phyloP scores from a whole-genome alignment of 495 filamentous ascomycete species.

The Bombardia bombarda region DNA sequence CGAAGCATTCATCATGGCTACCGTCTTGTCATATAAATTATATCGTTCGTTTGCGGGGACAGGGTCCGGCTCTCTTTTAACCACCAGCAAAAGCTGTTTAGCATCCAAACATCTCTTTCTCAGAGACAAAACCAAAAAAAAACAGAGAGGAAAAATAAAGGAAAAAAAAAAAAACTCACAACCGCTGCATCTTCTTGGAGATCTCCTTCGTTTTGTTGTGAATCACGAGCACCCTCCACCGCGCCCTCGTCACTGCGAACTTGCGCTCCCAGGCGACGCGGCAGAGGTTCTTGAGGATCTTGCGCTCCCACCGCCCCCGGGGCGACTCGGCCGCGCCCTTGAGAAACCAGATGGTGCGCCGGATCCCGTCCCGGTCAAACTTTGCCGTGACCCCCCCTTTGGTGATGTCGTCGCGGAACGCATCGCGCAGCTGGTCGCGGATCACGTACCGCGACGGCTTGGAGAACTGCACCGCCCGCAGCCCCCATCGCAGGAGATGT shows the following conservation, averaged over 20 bases:
- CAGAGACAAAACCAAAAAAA: too few species aligned
- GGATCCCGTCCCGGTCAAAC: slow-evolving; percentile 53
- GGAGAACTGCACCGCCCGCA: slow-evolving; percentile 75
- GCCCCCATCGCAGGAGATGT: slow-evolving; percentile 59
- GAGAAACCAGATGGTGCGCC: slow-evolving; percentile 73
- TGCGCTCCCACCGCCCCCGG: slow-evolving; percentile 78
- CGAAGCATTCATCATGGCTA: slow-evolving; percentile 65
- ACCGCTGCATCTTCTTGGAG: neutral
- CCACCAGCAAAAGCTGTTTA: too few species aligned
- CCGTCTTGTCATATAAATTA: slow-evolving; percentile 59
- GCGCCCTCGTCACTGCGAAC: too few species aligned
- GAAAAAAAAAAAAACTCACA: neutral
- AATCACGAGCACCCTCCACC: slow-evolving; percentile 3
- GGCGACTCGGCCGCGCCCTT: slow-evolving; percentile 53
- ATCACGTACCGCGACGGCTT: slow-evolving; percentile 64
- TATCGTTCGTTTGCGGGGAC: neutral
- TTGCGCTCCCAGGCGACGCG: slow-evolving; percentile 40
- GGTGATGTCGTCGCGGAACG: slow-evolving; percentile 65
- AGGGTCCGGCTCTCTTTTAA: too few species aligned
- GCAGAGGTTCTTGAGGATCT: slow-evolving; percentile 67
- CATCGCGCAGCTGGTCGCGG: slow-evolving; percentile 53
- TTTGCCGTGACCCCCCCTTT: too few species aligned
- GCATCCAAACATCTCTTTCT: too few species aligned
- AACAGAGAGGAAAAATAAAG: too few species aligned
- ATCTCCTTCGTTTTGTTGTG: slow-evolving; percentile 1